Base-by-base conservation (phyloP, 73 alveolate genomes). In the Symbiodinium pilosum region DNA sequence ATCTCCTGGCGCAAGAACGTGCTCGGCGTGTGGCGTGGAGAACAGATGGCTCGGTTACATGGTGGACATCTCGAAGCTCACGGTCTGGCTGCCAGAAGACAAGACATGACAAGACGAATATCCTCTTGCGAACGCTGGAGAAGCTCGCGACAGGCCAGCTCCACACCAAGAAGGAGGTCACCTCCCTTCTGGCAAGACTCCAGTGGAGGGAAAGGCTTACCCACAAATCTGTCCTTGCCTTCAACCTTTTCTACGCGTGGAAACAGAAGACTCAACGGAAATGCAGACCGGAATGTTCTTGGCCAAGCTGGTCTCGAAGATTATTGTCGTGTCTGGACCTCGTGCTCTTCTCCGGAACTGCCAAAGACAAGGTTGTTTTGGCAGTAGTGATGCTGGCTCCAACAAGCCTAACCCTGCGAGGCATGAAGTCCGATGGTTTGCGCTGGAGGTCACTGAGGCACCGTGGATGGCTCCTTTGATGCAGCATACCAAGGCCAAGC, bases 1-100 rank as follows among this genome's bases (percentile, higher is more conserved):
- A 59, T 59, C n/a, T 59, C 77, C 77, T 59, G 77, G 77, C 77
- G 21, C 77, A 69, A 69, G 43, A 69, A 64, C 36, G 64, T 47
- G 24, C n/a, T n/a, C n/a, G n/a, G n/a, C n/a, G n/a, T n/a, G n/a
- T 47, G 77, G 8, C n/a, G 6, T 69, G 84, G 84, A 43, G 21
- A 69, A 69, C 42, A 5, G 40, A 32, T 64, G 81, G 81, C 32
- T 64, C 38, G 81, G 32, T 11, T 26, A 18, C 83, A 20, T 24
- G 83, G 83, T 64, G 40, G 83, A 64, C 40, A 64, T 64, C 40
- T 24, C 32, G 39, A 64, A 64, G 36, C 39, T n/a, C 40, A 18
- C 83, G 36, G 83, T 30, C 32, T 64, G 83, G 83, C 38, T n/a
- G n/a, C n/a, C n/a, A n/a, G n/a, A n/a, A n/a, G n/a, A n/a, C n/a